Evolutionary conservation across 148 eudicot genomes (phyloP).

Genomic region (Rhododendron griersonianum): DNA sequence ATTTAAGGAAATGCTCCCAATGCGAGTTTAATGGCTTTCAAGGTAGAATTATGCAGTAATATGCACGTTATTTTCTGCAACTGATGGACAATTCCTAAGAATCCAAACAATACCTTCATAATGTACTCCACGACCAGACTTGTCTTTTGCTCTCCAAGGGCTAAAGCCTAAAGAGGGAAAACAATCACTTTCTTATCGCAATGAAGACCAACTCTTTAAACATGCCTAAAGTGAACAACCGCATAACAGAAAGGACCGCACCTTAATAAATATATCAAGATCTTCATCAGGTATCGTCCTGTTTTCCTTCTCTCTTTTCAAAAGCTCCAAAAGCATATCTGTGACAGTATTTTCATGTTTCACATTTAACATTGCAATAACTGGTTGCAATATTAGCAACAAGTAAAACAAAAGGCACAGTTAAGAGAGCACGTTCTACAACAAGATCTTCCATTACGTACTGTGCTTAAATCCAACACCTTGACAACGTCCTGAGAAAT

Average conservation of each 20-base stretch:
- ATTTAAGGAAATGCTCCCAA: not conserved
- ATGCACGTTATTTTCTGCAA: not conserved
- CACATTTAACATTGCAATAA: not conserved
- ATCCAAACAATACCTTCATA: conserved; percentile 65
- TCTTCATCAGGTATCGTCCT: conserved; percentile 79
- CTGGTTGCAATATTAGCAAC: not conserved
- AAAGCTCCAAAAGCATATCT: conserved; percentile 91
- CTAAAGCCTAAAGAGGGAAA: conserved; percentile 58
- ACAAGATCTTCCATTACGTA: conserved; percentile 20
- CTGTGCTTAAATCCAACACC: conserved; percentile 79
- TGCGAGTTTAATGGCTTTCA: not conserved
- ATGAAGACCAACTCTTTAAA: not conserved
- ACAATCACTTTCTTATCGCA: conserved; percentile 11
- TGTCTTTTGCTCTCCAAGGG: conserved; percentile 70
- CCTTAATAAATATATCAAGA: conserved; percentile 87
- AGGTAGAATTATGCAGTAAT: conserved; percentile 2
- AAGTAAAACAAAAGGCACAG: not conserved
- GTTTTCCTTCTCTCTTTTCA: conserved; percentile 65
- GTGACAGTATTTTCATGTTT: conserved; percentile 4
- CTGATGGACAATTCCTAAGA: not conserved
- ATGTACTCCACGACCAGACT: conserved; percentile 72
- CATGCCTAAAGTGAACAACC: not conserved
- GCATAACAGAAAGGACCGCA: conserved; percentile 14
- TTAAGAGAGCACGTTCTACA: not conserved
- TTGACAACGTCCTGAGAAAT: conserved; percentile 78